Percentiles rank a stretch among this genome's conserved stretches.
Conservation (phyloP, 768 basidiomycete species). For the Suillus cothurnatus region DNA sequence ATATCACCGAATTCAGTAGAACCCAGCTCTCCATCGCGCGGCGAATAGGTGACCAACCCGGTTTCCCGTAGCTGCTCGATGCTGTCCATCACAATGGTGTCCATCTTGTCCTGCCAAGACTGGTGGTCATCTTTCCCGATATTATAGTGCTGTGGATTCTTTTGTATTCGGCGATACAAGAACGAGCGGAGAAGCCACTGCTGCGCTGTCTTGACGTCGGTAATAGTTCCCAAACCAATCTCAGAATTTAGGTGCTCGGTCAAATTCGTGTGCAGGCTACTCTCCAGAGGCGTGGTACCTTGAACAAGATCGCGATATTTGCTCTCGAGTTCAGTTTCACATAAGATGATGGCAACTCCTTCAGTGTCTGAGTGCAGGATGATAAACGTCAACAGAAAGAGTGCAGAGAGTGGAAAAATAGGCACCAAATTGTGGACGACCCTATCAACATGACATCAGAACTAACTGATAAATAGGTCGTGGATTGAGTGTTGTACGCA, state of each 20-base stretch:
- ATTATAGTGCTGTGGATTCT: slow-evolving; percentile 80
- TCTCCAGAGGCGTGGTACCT: slow-evolving; percentile 81
- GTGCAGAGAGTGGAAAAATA: neutral
- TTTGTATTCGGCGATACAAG: slow-evolving; percentile 80
- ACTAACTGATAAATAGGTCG: neutral
- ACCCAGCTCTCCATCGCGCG: slow-evolving; percentile 44
- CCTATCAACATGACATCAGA: slow-evolving; percentile 42
- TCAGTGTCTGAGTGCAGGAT: slow-evolving; percentile 61
- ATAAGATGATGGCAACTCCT: slow-evolving; percentile 83
- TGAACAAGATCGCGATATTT: slow-evolving; percentile 73
- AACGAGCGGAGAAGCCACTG: slow-evolving; percentile 87
- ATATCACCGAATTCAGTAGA: slow-evolving; percentile 82
- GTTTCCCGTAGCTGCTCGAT: slow-evolving; percentile 61
- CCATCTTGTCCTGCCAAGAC: slow-evolving; percentile 71
- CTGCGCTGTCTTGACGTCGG: slow-evolving; percentile 65
- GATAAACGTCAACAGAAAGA: slow-evolving; percentile 5
- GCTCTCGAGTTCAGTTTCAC: slow-evolving; percentile 67
- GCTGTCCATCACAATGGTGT: slow-evolving; percentile 73
- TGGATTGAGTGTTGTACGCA: slow-evolving; percentile 35
- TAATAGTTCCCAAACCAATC: slow-evolving; percentile 85
- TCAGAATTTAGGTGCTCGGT: slow-evolving; percentile 95
- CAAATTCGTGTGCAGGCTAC: slow-evolving; percentile 79
- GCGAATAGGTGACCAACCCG: slow-evolving; percentile 54
- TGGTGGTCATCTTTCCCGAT: slow-evolving; percentile 56
- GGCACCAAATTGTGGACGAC: slow-evolving; percentile 88